These are phyloP conservation scores for barrel medic (Medicago truncatula) DNA, from an alignment of 306 rosid species.

Conservation along the genomic window MtrunA17r5.0-ANR NC_053042.1:614001-614500, in stretches of 20 bases:
- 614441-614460: too few relatives aligned
- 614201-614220: background rate
- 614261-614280: too few relatives aligned
- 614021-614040: background rate
- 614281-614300: too few relatives aligned
- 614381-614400: too few relatives aligned
- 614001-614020: background rate
- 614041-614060: conserved; percentile 23
- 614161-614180: conserved; percentile 42
- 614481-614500: background rate
- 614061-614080: conserved; percentile 36
- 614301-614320: too few relatives aligned
- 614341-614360: too few relatives aligned
- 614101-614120: conserved; percentile 47
- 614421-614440: too few relatives aligned
- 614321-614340: too few relatives aligned
- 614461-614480: too few relatives aligned
- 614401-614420: too few relatives aligned
- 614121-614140: conserved; percentile 59
- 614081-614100: conserved; percentile 24
- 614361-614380: too few relatives aligned
- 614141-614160: conserved; percentile 30
- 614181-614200: background rate
- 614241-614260: too few relatives aligned
- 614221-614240: background rate